These are phyloP conservation scores for Beta lomatogona DNA, from an alignment of 179 eudicot species.

Conservation along the genomic window DNA sequence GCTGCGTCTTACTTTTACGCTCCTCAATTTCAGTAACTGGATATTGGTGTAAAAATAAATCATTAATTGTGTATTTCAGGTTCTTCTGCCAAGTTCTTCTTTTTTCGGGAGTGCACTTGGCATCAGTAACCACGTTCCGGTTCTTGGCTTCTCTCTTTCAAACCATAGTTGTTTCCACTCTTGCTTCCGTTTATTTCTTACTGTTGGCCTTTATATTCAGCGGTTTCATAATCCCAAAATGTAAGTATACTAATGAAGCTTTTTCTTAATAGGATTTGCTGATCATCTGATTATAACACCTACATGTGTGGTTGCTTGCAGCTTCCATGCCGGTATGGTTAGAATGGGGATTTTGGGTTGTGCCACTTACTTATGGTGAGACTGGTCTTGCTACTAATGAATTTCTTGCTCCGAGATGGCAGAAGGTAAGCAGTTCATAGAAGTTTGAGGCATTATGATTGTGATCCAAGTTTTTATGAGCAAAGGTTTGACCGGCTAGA, in stretches of 20 bases:
- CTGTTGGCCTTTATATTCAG: constrained; percentile 56
- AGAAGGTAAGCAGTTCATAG: constrained; percentile 44
- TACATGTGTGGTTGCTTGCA: constrained; percentile 34
- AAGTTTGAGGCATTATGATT: not conserved
- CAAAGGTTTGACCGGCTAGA: not conserved
- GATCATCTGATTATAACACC: constrained; percentile 6
- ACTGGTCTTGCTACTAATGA: constrained; percentile 74
- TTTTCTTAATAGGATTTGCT: not conserved
- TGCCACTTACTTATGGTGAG: constrained; percentile 76
- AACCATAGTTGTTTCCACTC: constrained; percentile 48
- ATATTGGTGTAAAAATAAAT: not conserved
- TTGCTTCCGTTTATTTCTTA: constrained; percentile 47
- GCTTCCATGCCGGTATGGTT: constrained; percentile 86
- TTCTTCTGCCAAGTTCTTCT: constrained; percentile 73
- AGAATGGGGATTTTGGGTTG: constrained; percentile 79
- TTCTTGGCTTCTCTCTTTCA: constrained; percentile 66
- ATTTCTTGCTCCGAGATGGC: constrained; percentile 84
- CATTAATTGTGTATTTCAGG: constrained; percentile 42
- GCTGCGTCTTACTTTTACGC: not conserved
- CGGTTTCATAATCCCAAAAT: constrained; percentile 75
- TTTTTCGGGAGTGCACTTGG: constrained; percentile 57
- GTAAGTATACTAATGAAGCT: constrained; percentile 39
- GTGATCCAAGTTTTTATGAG: constrained; percentile 3
- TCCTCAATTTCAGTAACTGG: not conserved
- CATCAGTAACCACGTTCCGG: constrained; percentile 69